Evolutionary conservation across 768 basidiomycete species (phyloP).

Genomic region (Hypholoma sublateritium): DNA sequence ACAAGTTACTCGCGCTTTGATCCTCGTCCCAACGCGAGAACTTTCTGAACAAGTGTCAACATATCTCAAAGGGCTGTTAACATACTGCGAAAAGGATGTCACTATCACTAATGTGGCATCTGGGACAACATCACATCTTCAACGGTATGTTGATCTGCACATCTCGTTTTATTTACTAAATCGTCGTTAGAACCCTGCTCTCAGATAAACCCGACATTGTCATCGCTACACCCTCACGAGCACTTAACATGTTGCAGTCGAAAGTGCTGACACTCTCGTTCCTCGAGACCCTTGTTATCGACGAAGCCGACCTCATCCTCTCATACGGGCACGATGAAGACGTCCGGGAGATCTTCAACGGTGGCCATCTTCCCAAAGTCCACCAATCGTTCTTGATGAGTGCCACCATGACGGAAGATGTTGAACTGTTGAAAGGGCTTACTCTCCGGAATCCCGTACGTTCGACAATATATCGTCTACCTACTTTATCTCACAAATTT

Average conservation of each 20-base stretch:
- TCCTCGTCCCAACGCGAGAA: slow-evolving; percentile 90
- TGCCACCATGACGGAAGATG: slow-evolving; percentile 96
- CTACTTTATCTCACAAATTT: slow-evolving; percentile 1
- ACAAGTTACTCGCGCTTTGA: slow-evolving; percentile 69
- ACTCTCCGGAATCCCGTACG: slow-evolving; percentile 84
- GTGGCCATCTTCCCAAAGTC: slow-evolving; percentile 72
- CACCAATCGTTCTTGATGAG: slow-evolving; percentile 96
- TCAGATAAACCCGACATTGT: slow-evolving; percentile 41
- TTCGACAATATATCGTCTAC: slow-evolving; percentile 10
- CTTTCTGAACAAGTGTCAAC: slow-evolving; percentile 86
- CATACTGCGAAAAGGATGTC: slow-evolving; percentile 81
- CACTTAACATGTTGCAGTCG: slow-evolving; percentile 33
- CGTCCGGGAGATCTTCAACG: slow-evolving; percentile 67
- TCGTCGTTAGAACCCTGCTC: slow-evolving; percentile 33
- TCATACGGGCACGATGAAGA: slow-evolving; percentile 97
- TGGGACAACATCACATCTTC: slow-evolving; percentile 67
- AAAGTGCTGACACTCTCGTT: slow-evolving; percentile 58
- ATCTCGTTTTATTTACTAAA: neutral
- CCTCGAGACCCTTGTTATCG: slow-evolving; percentile 88
- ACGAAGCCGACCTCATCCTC: slow-evolving; percentile 95
- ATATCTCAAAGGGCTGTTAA: slow-evolving; percentile 62
- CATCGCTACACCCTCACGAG: slow-evolving; percentile 38
- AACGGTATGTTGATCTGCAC: slow-evolving; percentile 48
- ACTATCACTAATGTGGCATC: slow-evolving; percentile 73
- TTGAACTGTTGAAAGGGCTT: slow-evolving; percentile 87